These are phyloP conservation scores for Dictyostelium citrinum DNA, from an alignment of 78 protist species.

Conservation along the genomic window DNA sequence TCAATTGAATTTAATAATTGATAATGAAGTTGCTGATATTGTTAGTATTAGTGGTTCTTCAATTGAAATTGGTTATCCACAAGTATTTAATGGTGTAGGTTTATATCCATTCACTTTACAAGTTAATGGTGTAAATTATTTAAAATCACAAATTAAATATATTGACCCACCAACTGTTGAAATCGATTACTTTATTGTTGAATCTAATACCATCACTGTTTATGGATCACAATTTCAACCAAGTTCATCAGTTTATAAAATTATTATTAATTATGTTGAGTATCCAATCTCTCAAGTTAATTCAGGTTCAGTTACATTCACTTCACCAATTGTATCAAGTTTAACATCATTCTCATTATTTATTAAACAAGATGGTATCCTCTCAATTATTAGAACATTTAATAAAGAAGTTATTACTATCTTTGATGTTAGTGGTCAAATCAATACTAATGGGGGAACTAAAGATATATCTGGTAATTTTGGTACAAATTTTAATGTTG, in stretches of 20 bases:
- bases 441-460: neutral
- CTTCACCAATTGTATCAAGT: neutral
- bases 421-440: neutral
- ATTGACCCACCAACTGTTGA: neutral
- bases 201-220: neutral
- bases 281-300: neutral
- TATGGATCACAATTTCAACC: neutral
- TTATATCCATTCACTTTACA: neutral
- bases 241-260: neutral
- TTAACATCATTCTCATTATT: neutral
- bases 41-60: neutral
- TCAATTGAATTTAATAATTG: neutral
- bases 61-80: neutral
- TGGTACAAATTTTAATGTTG: neutral
- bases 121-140: neutral
- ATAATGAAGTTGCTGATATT: neutral
- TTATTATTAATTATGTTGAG: neutral
- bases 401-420: neutral
- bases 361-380: neutral
- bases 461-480: neutral
- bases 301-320: neutral
- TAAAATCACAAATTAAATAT: neutral
- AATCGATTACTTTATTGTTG: neutral
- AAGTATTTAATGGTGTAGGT: neutral
- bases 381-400: neutral